phyloP scores from a whole-genome alignment of 75 land plant genomes.

The Pinus tabuliformis region DNA sequence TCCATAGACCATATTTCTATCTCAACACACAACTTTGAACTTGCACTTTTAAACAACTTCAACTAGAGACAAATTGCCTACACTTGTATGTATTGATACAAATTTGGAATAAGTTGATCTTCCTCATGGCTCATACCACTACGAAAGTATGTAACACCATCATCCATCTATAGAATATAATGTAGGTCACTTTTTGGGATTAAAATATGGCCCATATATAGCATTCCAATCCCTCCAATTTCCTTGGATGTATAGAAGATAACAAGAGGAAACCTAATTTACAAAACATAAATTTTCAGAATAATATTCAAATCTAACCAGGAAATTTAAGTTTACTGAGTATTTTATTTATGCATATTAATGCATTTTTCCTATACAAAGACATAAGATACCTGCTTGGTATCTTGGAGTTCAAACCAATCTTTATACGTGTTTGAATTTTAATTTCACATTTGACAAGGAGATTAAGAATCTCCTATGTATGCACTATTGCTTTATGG shows the following conservation, averaged over 20 bases:
- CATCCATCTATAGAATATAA: slow-evolving; percentile 99
- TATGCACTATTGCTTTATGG: slow-evolving; percentile 99
- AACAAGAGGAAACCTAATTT: slow-evolving; percentile 90
- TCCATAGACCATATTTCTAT: slow-evolving; percentile 10
- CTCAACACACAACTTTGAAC: not conserved
- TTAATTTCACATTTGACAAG: slow-evolving; percentile 99
- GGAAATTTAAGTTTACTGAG: not conserved
- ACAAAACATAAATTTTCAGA: not conserved
- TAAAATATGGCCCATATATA: slow-evolving; percentile 99
- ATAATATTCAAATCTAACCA: slow-evolving; percentile 5
- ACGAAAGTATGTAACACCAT: slow-evolving; percentile 97
- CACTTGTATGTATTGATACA: slow-evolving; percentile 86
- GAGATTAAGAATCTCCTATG: slow-evolving; percentile 93
- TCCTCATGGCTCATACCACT: slow-evolving; percentile 99
- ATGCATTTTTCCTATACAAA: too few species aligned
- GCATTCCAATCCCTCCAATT: slow-evolving; percentile 99
- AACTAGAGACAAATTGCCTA: not conserved
- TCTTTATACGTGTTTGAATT: slow-evolving; percentile 99
- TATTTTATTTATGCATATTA: not conserved
- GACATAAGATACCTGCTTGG: slow-evolving; percentile 75
- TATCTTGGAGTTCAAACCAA: slow-evolving; percentile 98
- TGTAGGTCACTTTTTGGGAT: slow-evolving; percentile 98
- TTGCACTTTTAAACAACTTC: not conserved
- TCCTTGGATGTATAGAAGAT: slow-evolving; percentile 99
- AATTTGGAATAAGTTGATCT: slow-evolving; percentile 97